Percentiles rank a stretch among this genome's conserved stretches.
These are phyloP conservation scores for Colletotrichum higginsianum DNA, from an alignment of 2,329 filamentous ascomycete genomes.

Conservation along the genomic window DNA sequence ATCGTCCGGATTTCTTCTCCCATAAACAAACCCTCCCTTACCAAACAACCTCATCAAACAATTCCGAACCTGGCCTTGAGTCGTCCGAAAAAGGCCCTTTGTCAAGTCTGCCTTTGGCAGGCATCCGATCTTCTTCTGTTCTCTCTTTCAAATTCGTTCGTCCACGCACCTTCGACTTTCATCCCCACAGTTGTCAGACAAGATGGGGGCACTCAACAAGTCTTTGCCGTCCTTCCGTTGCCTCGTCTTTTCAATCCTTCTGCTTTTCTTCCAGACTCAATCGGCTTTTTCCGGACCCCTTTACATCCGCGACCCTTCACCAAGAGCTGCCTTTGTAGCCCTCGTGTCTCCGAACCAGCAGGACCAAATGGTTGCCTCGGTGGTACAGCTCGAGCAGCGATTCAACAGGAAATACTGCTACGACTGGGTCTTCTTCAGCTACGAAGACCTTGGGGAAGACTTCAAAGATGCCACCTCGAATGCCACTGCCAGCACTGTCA, in stretches of 20 bases:
- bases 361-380: constrained; percentile 76
- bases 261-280: neutral
- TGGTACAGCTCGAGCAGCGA: constrained; percentile 69
- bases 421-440: constrained; percentile 91
- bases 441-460: constrained; percentile 81
- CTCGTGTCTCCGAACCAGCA: constrained; percentile 82
- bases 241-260: neutral
- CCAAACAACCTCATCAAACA: constrained; percentile 13
- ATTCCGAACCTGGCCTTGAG: neutral
- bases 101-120: neutral
- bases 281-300: constrained; percentile 15
- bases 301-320: constrained; percentile 39
- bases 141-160: neutral
- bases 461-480: constrained; percentile 80
- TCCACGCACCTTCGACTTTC: too few relatives aligned
- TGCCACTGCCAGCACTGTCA: constrained; percentile 78
- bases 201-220: constrained; percentile 9
- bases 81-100: neutral
- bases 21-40: neutral
- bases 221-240: neutral
- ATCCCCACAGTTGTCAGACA: neutral
- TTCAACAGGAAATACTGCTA: constrained; percentile 90
- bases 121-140: neutral
- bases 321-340: constrained; percentile 68
- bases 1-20: neutral